Conservation (phyloP, 768 basidiomycete genomes). For the Coprinopsis marcescibilis region DNA sequence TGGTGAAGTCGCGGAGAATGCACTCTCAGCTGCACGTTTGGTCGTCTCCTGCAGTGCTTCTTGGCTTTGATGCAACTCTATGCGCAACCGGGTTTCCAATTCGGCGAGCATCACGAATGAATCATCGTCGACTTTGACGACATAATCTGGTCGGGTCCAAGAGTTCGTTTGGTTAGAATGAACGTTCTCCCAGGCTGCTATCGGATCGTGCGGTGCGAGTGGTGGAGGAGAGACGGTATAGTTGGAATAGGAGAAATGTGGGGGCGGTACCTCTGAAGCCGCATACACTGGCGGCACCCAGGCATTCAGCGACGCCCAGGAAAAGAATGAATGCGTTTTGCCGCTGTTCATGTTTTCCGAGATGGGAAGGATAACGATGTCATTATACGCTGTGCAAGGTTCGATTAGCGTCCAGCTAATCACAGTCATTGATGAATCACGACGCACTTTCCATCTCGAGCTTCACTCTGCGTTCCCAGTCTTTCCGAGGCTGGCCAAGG, state of each 20-base stretch:
- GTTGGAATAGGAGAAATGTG: slow-evolving; percentile 62
- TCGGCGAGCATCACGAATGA: slow-evolving; percentile 94
- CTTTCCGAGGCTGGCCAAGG: slow-evolving; percentile 74
- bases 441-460: slow-evolving; percentile 88
- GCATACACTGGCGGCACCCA: slow-evolving; percentile 81
- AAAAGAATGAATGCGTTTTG: slow-evolving; percentile 88
- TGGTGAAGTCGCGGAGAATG: too few relatives aligned
- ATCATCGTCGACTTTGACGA: slow-evolving; percentile 94
- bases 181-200: slow-evolving; percentile 46
- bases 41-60: slow-evolving; percentile 7
- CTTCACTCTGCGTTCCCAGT: slow-evolving; percentile 73
- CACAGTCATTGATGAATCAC: slow-evolving; percentile 7
- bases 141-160: slow-evolving; percentile 87
- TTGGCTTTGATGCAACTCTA: slow-evolving; percentile 55
- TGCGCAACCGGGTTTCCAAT: slow-evolving; percentile 80
- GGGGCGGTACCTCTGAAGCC: slow-evolving; percentile 38
- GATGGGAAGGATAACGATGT: slow-evolving; percentile 78
- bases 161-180: slow-evolving; percentile 36
- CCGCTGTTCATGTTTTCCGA: slow-evolving; percentile 96
- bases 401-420: slow-evolving; percentile 10
- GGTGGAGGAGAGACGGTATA: slow-evolving; percentile 48
- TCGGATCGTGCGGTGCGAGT: slow-evolving; percentile 71
- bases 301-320: slow-evolving; percentile 87
- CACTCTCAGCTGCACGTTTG: too few relatives aligned
- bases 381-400: slow-evolving; percentile 61